Percentiles rank a stretch among this genome's conserved stretches.
phyloP scores from a whole-genome alignment of 257 asterid species.

The Oldenlandia corymbosa region DNA sequence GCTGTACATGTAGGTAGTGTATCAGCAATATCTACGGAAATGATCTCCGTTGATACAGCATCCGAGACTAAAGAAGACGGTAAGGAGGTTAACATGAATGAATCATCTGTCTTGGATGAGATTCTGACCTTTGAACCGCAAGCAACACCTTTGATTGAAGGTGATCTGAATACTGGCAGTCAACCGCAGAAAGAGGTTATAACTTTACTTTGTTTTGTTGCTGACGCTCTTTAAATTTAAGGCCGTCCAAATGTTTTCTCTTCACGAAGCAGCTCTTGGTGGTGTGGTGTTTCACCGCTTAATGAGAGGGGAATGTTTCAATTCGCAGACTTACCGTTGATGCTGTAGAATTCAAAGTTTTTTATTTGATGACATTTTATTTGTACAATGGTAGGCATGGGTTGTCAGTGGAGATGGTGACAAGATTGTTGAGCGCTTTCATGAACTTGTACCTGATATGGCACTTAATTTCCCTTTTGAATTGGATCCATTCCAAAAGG shows the following conservation, averaged over 20 bases:
- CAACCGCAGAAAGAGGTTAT: constrained; percentile 58
- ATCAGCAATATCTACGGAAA: constrained; percentile 33
- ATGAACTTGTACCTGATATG: constrained; percentile 93
- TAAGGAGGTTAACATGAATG: constrained; percentile 28
- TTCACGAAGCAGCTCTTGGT: background rate
- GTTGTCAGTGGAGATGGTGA: constrained; percentile 59
- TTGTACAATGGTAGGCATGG: constrained; percentile 55
- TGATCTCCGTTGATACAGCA: constrained; percentile 32
- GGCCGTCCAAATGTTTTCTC: background rate
- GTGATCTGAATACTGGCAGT: constrained; percentile 36
- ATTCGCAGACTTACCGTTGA: background rate
- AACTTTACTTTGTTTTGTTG: constrained; percentile 10
- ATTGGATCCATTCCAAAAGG: constrained; percentile 93
- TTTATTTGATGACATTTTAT: constrained; percentile 1
- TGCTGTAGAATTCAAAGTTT: background rate
- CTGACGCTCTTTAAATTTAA: background rate
- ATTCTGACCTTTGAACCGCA: constrained; percentile 59
- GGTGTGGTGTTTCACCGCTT: background rate
- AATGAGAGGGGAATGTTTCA: background rate
- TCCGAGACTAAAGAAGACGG: constrained; percentile 39
- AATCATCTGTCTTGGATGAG: constrained; percentile 65
- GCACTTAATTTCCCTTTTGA: constrained; percentile 89
- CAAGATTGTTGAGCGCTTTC: constrained; percentile 60
- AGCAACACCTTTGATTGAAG: constrained; percentile 30
- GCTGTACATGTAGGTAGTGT: constrained; percentile 26